Base-by-base conservation (phyloP, 23 red algal species). In the Gracilaria domingensis region DNA sequence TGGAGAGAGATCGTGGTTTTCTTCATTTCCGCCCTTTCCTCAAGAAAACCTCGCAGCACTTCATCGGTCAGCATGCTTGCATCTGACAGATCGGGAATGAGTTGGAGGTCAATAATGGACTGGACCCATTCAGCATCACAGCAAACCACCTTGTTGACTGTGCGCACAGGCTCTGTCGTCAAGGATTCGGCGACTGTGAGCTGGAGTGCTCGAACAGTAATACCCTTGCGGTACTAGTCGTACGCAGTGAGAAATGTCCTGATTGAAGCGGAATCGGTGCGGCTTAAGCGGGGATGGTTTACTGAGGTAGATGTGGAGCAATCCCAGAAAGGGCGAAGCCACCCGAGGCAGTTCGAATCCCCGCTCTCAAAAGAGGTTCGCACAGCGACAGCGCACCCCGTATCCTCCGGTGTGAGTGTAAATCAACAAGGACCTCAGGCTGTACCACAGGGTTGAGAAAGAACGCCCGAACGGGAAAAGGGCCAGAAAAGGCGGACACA, bases 221-320 rank as follows among this genome's bases (percentile, higher is more conserved):
- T 8, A 16, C 24, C 60, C 11, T 66, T 66, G 60, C 60, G 29
- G 29, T n/a, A 66, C 60, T 66, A 7, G 24, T 66, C n/a, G 60
- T 66, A 9, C 21, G 24, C 7, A 51, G 12, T 24, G 11, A 9
- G 60, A 66, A 66, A 66, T 24, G 21, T 66, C 29, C 60, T 66
- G 60, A 66, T 66, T 66, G 60, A n/a, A 24, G 60, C 8, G 60
- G 60, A 66, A 33, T 66, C 60, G 7, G 60, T 66, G 21, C 29
- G 60, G 11, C 11, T 23, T 8, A 66, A n/a, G 21, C 60, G 8
- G n/a, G 60, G 21, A 33, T 66, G 60, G 29, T 9, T 66, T 16
- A 66, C 21, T 33, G 60, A 66, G 21, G 60, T 66, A n/a, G n/a
- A n/a, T n/a, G n/a, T n/a, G n/a, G n/a, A n/a, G n/a, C n/a, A n/a